Evolutionary conservation across 768 basidiomycete species (phyloP), one percentile per base, ranked within the genome.

Genomic region (Epithele typhae): DNA sequence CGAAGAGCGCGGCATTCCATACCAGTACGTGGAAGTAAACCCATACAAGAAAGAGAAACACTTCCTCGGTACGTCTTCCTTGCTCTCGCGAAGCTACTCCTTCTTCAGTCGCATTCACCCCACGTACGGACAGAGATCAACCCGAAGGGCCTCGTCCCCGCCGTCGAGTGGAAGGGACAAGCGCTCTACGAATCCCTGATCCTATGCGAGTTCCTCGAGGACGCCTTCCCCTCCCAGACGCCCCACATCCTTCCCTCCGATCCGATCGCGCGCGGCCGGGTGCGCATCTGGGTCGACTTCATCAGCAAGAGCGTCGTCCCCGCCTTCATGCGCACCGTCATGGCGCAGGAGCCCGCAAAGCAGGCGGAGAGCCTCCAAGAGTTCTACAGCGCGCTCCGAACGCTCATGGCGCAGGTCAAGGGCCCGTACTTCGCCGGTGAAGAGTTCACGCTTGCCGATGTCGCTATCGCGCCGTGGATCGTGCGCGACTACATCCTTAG

Each of bases 121-220:
- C 23, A 49, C 57, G n/a, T n/a, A n/a, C 25, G 9, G 5, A 39
- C 58, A 69, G 70, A 68, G 25, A 73, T 87, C 55, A 84, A 84
- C 49, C 84, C 85, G 0, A 82, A 79, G 55, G 84, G 85, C 5
- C 73, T 86, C 37, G 83, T 87, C 10, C 84, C 84, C 0, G 68
- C 75, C 0, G 68, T 81, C 59, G 74, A 76, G 43, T 75, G 76
- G 45, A 58, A 66, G 25, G 68, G 67, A 12, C 73, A 71, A 45
- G 77, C 80, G 1, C 58, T 87, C 4, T 81, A 85, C 64, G 84
- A 86, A 53, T 81, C 78, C 4, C 70, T 81, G 42, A 69, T 85
- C 41, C 62, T 86, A 35, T 73, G 74, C 61, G 82, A 86, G 61
- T 82, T 82, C 61, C 68, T 86, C 48, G 82, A 86, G 54, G 84